These are phyloP conservation scores for Polygonum maritimum DNA, from an alignment of 148 eudicot species.

Conservation along the genomic window DNA sequence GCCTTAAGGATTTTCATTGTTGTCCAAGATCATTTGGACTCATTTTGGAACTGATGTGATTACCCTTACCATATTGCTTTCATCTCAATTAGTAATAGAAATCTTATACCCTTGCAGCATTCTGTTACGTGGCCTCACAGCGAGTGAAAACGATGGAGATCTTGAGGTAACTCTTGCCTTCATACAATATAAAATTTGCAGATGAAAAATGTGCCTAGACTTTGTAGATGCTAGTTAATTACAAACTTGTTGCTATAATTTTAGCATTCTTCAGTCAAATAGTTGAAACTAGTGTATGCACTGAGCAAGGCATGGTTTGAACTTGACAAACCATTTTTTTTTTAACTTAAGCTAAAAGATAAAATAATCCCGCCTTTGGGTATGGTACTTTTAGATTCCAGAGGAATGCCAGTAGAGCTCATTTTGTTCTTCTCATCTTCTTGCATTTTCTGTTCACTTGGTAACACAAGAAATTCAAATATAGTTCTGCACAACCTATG, in stretches of 20 bases:
- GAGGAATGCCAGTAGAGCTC: background rate
- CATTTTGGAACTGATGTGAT: background rate
- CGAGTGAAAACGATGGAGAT: slow-evolving; percentile 85
- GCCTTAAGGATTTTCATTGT: slow-evolving; percentile 11
- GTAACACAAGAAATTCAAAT: background rate
- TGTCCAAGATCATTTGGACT: background rate
- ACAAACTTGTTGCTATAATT: background rate
- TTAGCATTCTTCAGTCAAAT: background rate
- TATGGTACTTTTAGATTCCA: background rate
- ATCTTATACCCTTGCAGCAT: slow-evolving; percentile 50
- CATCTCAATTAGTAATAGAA: background rate
- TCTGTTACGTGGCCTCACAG: slow-evolving; percentile 74
- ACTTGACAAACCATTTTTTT: background rate
- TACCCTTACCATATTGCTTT: background rate
- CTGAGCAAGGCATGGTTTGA: background rate
- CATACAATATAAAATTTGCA: background rate
- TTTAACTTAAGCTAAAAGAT: background rate
- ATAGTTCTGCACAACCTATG: background rate
- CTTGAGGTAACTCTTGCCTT: slow-evolving; percentile 59
- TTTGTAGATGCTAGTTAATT: background rate
- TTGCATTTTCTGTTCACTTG: background rate
- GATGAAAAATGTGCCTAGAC: background rate
- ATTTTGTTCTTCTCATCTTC: background rate
- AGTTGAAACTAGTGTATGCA: background rate
- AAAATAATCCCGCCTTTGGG: background rate